Evolutionary conservation across 495 filamentous ascomycete genomes (phyloP).

Genomic region (Halenospora varia): DNA sequence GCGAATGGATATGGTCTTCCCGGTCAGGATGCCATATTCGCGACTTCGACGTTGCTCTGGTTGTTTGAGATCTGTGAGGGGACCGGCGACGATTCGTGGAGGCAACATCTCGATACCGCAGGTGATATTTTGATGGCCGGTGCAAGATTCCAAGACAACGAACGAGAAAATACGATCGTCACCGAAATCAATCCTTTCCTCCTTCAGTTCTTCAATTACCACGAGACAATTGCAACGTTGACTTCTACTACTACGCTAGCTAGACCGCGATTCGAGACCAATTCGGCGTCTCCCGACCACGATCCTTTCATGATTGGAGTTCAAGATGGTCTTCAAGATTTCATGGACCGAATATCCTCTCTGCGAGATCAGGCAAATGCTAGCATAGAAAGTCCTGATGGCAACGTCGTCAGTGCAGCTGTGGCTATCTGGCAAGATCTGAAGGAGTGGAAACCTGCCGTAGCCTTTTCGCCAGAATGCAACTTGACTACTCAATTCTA

Average conservation of each 20-base stretch:
- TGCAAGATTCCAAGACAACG: background rate
- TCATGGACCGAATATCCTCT: constrained; percentile 9
- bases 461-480: background rate
- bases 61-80: constrained; percentile 18
- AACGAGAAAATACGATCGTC: background rate
- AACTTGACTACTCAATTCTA: constrained; percentile 5
- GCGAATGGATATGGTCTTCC: background rate
- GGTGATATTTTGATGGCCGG: background rate
- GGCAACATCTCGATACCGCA: constrained; percentile 6
- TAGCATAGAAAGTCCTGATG: background rate
- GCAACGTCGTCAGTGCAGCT: constrained; percentile 7
- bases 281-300: background rate
- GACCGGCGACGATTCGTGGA: constrained; percentile 3
- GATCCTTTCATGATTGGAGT: constrained; percentile 5
- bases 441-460: constrained; percentile 5
- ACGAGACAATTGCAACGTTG: constrained; percentile 15
- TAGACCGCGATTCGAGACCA: constrained; percentile 1
- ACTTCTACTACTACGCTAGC: constrained; percentile 1
- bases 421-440: constrained; percentile 5
- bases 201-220: constrained; percentile 18
- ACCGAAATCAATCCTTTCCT: constrained; percentile 17
- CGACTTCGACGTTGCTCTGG: constrained; percentile 10
- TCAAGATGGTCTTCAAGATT: constrained; percentile 10
- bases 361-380: constrained; percentile 5
- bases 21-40: constrained; percentile 7